phyloP scores from a whole-genome alignment of 2,329 filamentous ascomycete species.

The Fusarium penzigii region DNA sequence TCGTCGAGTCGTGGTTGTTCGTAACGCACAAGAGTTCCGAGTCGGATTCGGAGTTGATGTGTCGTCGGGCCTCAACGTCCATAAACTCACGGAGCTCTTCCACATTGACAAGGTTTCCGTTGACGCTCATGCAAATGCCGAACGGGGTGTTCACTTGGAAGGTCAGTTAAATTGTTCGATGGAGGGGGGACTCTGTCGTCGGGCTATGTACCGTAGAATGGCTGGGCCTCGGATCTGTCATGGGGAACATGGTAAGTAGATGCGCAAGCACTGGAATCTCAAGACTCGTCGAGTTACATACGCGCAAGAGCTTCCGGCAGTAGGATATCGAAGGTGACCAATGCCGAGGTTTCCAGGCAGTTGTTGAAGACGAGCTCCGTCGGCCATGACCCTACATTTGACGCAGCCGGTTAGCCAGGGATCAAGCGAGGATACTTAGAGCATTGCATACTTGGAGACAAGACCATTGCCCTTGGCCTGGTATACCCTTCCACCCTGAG shows the following conservation, averaged over 20 bases:
- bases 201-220: constrained; percentile 65
- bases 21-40: constrained; percentile 49
- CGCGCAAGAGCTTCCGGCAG: constrained; percentile 67
- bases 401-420: too few relatives aligned
- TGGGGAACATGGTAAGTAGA: constrained; percentile 1
- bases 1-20: background rate
- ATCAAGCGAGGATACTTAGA: too few relatives aligned
- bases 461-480: constrained; percentile 91
- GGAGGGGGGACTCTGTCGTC: too few relatives aligned
- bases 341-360: constrained; percentile 78
- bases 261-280: too few relatives aligned
- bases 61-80: constrained; percentile 76
- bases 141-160: constrained; percentile 61
- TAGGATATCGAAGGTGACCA: constrained; percentile 85
- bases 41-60: constrained; percentile 89
- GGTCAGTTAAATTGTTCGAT: too few relatives aligned
- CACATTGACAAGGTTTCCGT: constrained; percentile 84
- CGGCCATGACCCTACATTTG: constrained; percentile 64
- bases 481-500: constrained; percentile 77
- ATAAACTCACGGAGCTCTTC: constrained; percentile 69
- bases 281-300: constrained; percentile 6
- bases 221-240: constrained; percentile 79
- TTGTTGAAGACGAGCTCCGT: constrained; percentile 67
- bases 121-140: constrained; percentile 52
- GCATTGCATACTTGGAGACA: constrained; percentile 39